Conservation (phyloP, 2,329 filamentous ascomycete species). For the Tolypocladium paradoxum region DNA sequence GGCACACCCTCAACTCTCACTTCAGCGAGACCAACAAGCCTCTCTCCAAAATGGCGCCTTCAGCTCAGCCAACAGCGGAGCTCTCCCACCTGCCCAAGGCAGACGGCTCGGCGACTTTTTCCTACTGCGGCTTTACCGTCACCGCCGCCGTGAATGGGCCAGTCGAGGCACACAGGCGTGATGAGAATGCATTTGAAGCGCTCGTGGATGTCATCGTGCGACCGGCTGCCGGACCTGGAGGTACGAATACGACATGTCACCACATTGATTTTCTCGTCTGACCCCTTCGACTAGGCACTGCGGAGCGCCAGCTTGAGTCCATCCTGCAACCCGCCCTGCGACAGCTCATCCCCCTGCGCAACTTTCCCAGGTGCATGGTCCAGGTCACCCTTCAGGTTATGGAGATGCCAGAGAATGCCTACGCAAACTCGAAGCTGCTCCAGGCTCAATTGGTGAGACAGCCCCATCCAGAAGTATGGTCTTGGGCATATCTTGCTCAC, state of each 20-base stretch:
- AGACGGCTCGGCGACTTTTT: conserved; percentile 72
- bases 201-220: conserved; percentile 82
- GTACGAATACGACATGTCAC: conserved; percentile 30
- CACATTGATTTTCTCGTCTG: conserved; percentile 1
- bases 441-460: conserved; percentile 48
- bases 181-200: conserved; percentile 87
- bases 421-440: conserved; percentile 47
- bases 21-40: conserved; percentile 1
- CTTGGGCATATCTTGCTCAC: background rate
- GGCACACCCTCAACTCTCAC: conserved; percentile 6
- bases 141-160: conserved; percentile 86
- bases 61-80: conserved; percentile 36
- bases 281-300: conserved; percentile 41
- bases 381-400: conserved; percentile 74
- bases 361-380: conserved; percentile 66
- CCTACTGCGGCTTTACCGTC: conserved; percentile 66
- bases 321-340: conserved; percentile 62
- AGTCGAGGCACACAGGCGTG: conserved; percentile 76
- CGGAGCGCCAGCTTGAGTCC: conserved; percentile 73
- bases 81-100: conserved; percentile 55
- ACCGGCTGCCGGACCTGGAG: conserved; percentile 74
- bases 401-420: conserved; percentile 56
- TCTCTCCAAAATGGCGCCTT: conserved; percentile 1
- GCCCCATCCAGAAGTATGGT: background rate
- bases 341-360: conserved; percentile 62